Base-by-base conservation (phyloP, 148 eudicot genomes). In the Chenopodium formosanum region DNA sequence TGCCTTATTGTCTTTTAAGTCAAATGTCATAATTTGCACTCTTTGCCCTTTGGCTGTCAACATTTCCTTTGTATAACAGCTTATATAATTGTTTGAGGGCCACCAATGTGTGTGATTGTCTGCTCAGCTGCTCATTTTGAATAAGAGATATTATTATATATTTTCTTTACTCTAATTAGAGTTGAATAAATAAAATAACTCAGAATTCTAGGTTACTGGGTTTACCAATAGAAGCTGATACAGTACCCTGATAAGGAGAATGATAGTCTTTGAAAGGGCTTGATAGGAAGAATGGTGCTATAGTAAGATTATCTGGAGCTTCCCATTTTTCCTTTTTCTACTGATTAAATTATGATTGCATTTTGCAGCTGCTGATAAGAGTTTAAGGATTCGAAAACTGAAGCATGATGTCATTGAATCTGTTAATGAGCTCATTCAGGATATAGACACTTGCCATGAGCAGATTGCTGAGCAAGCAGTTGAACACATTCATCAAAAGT, bases 381-480 rank as follows among this genome's bases (percentile, higher is more conserved):
- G 74, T 85, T 91, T 94, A 22, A 77, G 84, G 82, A 88, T 89
- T 56, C 85, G 94, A 80, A 96, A 92, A 84, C 92, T 96, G 74
- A 96, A 96, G 88, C 99, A 96, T 90, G 91, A 94, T 78, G 95
- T 96, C 8, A 94, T 96, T 87, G 99, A 96, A 90, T 92, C 94
- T 12, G 98, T 96, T 69, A 96, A 96, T 86, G 99, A 94, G 70
- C 98, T 96, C 48, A 94, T 96, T 84, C 97, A 91, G 86, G 99
- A 96, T 81, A 92, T 96, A 78, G 73, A 88, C 70, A 89, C 97
- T 87, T 96, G 98, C 86, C 99, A 96, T 87, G 98, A 96, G 80
- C 95, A 91, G 88, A 96, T 96, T 85, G 98, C 99, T 53, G 99
- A 96, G 86, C 98, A 96, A 88, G 99, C 99, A 11, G 98, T 96